These are phyloP conservation scores for Lactarius akahatsu DNA, from an alignment of 768 basidiomycete genomes.

Conservation along the genomic window DNA sequence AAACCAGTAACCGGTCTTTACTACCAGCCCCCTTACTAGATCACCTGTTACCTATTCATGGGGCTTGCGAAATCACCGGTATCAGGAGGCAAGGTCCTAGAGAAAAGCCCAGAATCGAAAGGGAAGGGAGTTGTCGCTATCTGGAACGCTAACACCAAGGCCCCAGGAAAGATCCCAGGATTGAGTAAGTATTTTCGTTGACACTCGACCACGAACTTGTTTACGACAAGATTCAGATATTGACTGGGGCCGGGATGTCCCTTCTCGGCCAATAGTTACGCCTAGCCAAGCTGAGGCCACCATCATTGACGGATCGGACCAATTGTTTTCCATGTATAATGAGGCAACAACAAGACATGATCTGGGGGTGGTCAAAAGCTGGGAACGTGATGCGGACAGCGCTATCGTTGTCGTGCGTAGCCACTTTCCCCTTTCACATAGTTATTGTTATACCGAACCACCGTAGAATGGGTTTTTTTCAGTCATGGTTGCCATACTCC, in stretches of 20 bases:
- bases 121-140: too few relatives aligned
- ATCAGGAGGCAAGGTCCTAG: too few relatives aligned
- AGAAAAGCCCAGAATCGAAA: too few relatives aligned
- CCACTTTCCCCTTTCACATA: not conserved
- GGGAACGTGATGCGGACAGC: not conserved
- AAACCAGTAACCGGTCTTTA: too few relatives aligned
- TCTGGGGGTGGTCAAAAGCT: not conserved
- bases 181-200: not conserved
- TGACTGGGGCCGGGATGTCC: not conserved
- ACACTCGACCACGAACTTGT: not conserved
- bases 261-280: not conserved
- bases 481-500: not conserved
- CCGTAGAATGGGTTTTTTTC: not conserved
- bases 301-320: not conserved
- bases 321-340: not conserved
- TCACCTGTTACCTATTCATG: too few relatives aligned
- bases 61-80: too few relatives aligned
- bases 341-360: not conserved
- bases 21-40: too few relatives aligned
- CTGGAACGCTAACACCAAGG: not conserved
- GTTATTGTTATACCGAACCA: not conserved
- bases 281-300: not conserved
- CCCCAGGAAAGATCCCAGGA: not conserved
- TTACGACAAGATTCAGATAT: not conserved
- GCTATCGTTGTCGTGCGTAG: not conserved